Evolutionary conservation across 129 eudicot species (phyloP).

Genomic region (Pseudognaphalium luteoalbum): DNA sequence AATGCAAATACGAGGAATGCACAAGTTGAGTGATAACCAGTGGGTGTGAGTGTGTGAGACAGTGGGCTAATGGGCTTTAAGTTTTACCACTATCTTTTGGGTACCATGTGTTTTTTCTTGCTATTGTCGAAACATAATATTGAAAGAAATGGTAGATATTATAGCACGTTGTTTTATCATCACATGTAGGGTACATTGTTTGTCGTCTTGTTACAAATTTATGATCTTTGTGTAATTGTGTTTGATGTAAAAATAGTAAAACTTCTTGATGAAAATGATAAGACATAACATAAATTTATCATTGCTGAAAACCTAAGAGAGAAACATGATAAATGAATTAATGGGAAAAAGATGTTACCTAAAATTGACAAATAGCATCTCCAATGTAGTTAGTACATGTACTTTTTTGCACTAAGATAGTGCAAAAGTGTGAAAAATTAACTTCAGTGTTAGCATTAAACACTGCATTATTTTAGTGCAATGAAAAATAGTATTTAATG

Average conservation of each 20-base stretch:
- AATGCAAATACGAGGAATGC: neutral
- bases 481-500: too few species aligned
- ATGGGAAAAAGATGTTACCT: too few species aligned
- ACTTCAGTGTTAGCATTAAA: too few species aligned
- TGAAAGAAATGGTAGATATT: neutral
- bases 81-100: slow-evolving; percentile 1
- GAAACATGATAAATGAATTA: too few species aligned
- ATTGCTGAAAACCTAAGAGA: too few species aligned
- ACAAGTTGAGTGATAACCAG: slow-evolving; percentile 20
- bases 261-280: neutral
- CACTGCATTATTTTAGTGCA: too few species aligned
- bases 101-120: slow-evolving; percentile 13
- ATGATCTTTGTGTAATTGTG: neutral
- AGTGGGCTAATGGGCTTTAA: slow-evolving; percentile 17
- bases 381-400: too few species aligned
- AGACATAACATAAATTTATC: too few species aligned
- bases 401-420: too few species aligned
- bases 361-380: too few species aligned
- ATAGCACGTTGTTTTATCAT: slow-evolving; percentile 15
- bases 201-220: neutral
- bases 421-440: too few species aligned
- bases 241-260: neutral
- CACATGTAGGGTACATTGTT: neutral
- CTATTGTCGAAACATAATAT: neutral
- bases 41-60: slow-evolving; percentile 24